Evolutionary conservation across 768 basidiomycete species (phyloP).

Genomic region (Rubroboletus pulcherrimus): DNA sequence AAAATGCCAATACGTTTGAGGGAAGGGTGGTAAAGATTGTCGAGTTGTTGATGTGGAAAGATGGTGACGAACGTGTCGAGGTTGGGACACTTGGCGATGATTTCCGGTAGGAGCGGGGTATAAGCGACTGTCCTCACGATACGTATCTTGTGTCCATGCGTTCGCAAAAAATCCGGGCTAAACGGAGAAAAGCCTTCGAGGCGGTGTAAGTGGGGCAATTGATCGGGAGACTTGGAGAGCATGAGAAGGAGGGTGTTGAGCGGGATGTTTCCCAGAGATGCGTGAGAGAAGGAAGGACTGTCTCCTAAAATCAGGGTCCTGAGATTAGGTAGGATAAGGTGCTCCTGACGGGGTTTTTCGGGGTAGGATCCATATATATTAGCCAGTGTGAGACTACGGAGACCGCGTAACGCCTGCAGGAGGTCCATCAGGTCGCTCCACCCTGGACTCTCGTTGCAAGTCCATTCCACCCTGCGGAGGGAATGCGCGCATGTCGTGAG

Average conservation of each 20-base stretch:
- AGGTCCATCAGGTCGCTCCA: conserved; percentile 38
- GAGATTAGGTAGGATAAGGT: conserved; percentile 34
- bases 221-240: conserved; percentile 31
- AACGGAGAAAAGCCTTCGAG: conserved; percentile 44
- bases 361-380: conserved; percentile 36
- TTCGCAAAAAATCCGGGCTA: conserved; percentile 37
- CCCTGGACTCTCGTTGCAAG: conserved; percentile 40
- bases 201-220: conserved; percentile 39
- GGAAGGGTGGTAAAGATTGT: conserved; percentile 37
- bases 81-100: conserved; percentile 38
- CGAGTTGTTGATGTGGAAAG: conserved; percentile 33
- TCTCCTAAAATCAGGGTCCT: conserved; percentile 41
- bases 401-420: conserved; percentile 31
- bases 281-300: conserved; percentile 30
- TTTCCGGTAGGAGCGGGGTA: conserved; percentile 33
- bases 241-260: conserved; percentile 41
- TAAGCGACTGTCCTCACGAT: conserved; percentile 37
- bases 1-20: conserved; percentile 42
- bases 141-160: conserved; percentile 42
- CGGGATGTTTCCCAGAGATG: conserved; percentile 31
- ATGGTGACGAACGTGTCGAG: conserved; percentile 40
- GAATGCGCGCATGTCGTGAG: conserved; percentile 30
- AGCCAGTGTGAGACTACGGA: conserved; percentile 40
- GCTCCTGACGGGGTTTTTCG: conserved; percentile 18
- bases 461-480: conserved; percentile 45